Percentiles rank a stretch among this genome's conserved stretches.
Conservation (phyloP, 83 land plant genomes). For the Picea engelmannii region DNA sequence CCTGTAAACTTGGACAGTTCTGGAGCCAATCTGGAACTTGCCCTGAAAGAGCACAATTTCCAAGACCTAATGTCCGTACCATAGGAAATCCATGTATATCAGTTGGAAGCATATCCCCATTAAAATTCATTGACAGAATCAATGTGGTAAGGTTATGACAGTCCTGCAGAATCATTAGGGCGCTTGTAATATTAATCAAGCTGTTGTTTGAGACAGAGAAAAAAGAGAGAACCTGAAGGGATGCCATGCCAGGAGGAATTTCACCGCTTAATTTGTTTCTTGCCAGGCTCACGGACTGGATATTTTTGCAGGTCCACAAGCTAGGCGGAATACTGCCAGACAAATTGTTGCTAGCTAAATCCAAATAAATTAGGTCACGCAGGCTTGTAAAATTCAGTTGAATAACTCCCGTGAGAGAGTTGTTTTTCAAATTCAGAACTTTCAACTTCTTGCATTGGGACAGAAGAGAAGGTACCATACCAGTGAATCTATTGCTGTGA, state of each 20-base stretch:
- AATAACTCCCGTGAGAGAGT: constrained; percentile 28
- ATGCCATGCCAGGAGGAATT: constrained; percentile 33
- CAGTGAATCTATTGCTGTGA: too few relatives aligned
- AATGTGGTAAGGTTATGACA: constrained; percentile 36
- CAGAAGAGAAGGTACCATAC: too few relatives aligned
- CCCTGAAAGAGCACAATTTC: constrained; percentile 38
- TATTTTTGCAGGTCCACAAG: constrained; percentile 22
- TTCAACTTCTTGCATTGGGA: too few relatives aligned
- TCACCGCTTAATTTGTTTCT: constrained; percentile 34
- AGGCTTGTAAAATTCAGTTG: constrained; percentile 24
- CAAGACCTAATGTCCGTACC: constrained; percentile 33
- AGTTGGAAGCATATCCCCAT: constrained; percentile 23
- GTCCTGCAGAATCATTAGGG: constrained; percentile 23
- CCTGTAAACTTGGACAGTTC: constrained; percentile 23
- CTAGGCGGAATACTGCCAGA: constrained; percentile 33
- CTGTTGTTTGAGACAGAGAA: constrained; percentile 44
- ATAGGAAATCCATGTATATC: constrained; percentile 26
- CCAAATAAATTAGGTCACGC: constrained; percentile 26
- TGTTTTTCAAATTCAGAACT: too few relatives aligned
- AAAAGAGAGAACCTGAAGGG: constrained; percentile 22
- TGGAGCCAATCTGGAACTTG: constrained; percentile 44
- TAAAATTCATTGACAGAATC: constrained; percentile 37
- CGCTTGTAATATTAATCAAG: constrained; percentile 26
- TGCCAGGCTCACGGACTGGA: constrained; percentile 35
- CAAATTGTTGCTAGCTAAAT: constrained; percentile 40